Conservation (phyloP, 352 stramenopile species). For the Aphanomyces astaci region DNA sequence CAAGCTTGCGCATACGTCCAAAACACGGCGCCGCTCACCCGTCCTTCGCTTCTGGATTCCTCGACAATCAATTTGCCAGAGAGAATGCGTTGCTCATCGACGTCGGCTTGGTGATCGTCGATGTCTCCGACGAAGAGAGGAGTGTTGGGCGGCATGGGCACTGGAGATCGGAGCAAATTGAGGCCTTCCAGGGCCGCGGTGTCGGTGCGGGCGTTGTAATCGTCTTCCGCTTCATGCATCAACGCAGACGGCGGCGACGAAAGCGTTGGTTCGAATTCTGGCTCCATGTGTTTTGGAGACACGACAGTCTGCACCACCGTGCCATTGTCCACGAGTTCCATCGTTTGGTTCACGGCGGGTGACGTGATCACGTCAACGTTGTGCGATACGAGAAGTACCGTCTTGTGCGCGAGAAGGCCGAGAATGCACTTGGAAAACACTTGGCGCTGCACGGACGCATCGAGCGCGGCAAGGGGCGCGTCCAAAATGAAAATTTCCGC, state of each 20-base stretch:
- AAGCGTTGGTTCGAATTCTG: not conserved
- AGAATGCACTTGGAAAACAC: slow-evolving; percentile 79
- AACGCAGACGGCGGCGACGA: not conserved
- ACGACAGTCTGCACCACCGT: not conserved
- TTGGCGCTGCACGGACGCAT: slow-evolving; percentile 72
- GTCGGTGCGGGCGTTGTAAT: too few species aligned
- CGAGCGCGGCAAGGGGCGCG: slow-evolving; percentile 13
- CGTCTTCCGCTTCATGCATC: too few species aligned
- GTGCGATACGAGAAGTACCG: slow-evolving; percentile 70
- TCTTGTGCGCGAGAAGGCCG: slow-evolving; percentile 36
- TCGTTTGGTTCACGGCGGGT: slow-evolving; percentile 33
- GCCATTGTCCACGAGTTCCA: not conserved
- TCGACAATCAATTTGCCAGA: slow-evolving; percentile 14
- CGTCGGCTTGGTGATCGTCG: slow-evolving; percentile 34
- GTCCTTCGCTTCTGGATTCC: slow-evolving; percentile 8
- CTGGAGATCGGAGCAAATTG: not conserved
- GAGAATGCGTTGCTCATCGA: not conserved
- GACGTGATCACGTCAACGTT: slow-evolving; percentile 41
- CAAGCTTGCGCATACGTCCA: not conserved
- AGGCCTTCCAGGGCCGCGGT: not conserved
- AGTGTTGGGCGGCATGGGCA: not conserved
- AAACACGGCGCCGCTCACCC: slow-evolving; percentile 5
- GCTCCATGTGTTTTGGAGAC: not conserved
- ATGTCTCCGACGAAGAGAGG: slow-evolving; percentile 29
- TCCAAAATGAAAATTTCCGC: slow-evolving; percentile 23